Conservation (phyloP, 208 protist species). For the Leishmania aethiopica region DNA sequence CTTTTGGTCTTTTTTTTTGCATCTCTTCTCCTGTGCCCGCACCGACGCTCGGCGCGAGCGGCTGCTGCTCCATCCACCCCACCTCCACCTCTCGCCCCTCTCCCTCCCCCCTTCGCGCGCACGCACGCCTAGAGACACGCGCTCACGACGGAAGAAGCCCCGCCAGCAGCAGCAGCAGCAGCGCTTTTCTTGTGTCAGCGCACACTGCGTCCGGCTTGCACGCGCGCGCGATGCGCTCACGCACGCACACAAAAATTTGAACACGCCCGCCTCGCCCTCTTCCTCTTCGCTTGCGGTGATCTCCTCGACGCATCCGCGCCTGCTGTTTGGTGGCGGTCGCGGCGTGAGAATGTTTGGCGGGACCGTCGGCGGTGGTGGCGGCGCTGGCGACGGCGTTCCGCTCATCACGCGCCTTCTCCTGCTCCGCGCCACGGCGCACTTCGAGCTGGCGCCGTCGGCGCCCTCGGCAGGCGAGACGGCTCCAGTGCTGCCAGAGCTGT, state of each 20-base stretch:
- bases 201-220: neutral
- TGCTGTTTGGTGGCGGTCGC: neutral
- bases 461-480: neutral
- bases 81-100: too few relatives aligned
- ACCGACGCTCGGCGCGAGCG: too few relatives aligned
- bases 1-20: too few relatives aligned
- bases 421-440: conserved; percentile 22
- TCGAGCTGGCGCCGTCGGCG: conserved; percentile 8
- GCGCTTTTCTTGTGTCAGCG: too few relatives aligned
- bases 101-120: too few relatives aligned
- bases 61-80: too few relatives aligned
- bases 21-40: too few relatives aligned
- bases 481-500: conserved; percentile 10
- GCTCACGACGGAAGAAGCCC: too few relatives aligned
- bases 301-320: neutral
- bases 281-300: neutral
- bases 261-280: neutral
- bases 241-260: neutral
- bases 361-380: neutral
- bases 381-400: conserved; percentile 21
- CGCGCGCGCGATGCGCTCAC: too few relatives aligned
- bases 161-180: too few relatives aligned
- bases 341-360: conserved; percentile 2
- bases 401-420: conserved; percentile 31
- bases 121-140: too few relatives aligned